Base-by-base conservation (phyloP, 73 alveolate species). In the Stentor roeselii region DNA sequence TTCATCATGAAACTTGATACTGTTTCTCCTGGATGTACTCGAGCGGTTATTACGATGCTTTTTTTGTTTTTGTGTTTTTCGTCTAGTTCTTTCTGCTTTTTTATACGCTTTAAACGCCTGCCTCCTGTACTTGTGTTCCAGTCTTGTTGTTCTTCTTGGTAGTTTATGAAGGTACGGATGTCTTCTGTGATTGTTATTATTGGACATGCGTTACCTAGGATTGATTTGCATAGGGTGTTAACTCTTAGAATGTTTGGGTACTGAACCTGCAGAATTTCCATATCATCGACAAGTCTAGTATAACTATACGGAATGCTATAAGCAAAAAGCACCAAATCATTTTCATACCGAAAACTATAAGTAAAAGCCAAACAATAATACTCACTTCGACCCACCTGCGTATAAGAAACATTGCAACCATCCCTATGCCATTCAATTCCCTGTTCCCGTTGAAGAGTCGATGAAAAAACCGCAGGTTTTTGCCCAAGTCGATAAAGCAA, bases 21-120 rank as follows among this genome's bases (percentile, higher is more conserved):
- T 3, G 98, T 90, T 89, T 98, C 99, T 30, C 99, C 99, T 32
- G 99, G 99, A 82, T 98, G 99, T 0, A 97, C 99, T 87, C 99
- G 92, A 0, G 99, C 96, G 0, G 99, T 90, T 42, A 96, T 59
- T 39, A 95, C 93, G 42, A 92, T 92, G 3, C 94, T 94, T 60
- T 91, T 88, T 27, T 87, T 78, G 39, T 89, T 86, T 60, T 86
- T 92, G 85, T 76, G 84, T 21, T 34, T 67, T 21, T 11, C 14
- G 34, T 0, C n/a, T 30, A n/a, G 21, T 67, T 27, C 37, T 27
- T 34, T n/a, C 21, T 30, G n/a, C 34, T 67, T 67, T 67, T 67
- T 67, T 21, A 67, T 15, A 21, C 80, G n/a, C 85, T 91, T 84
- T 14, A 91, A 85, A 36, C 84, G 84, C 77, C 89, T 84, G 42